phyloP scores from a whole-genome alignment of 2,329 filamentous ascomycete species.

The Fusarium protoensiforme region DNA sequence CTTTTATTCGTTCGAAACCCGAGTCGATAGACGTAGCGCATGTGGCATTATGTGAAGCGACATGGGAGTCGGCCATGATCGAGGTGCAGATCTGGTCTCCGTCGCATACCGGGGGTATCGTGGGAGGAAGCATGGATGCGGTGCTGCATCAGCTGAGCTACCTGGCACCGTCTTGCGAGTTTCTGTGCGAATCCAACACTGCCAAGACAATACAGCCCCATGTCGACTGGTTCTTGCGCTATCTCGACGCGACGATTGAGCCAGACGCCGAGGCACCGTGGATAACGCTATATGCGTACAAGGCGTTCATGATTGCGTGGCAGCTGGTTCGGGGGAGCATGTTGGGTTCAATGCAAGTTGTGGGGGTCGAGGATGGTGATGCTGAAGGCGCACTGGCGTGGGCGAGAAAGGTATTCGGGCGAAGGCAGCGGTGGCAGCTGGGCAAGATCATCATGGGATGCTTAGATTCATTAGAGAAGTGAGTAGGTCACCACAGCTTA shows the following conservation, averaged over 20 bases:
- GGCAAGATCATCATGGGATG: conserved; percentile 15
- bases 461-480: conserved; percentile 8
- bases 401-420: conserved; percentile 9
- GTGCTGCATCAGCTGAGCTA: conserved; percentile 47
- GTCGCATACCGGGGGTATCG: conserved; percentile 52
- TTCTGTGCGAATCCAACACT: conserved; percentile 46
- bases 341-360: conserved; percentile 43
- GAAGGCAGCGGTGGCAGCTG: conserved; percentile 8
- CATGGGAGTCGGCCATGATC: conserved; percentile 56
- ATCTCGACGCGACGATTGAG: conserved; percentile 43
- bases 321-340: conserved; percentile 47
- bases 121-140: conserved; percentile 50
- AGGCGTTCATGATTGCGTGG: conserved; percentile 54
- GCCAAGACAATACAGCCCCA: conserved; percentile 48
- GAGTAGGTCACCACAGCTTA: neutral
- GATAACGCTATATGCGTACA: conserved; percentile 53
- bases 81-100: conserved; percentile 56
- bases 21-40: conserved; percentile 6
- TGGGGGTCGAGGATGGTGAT: conserved; percentile 12
- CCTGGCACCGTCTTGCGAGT: conserved; percentile 44
- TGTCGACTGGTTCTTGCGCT: conserved; percentile 52
- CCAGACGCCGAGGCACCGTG: conserved; percentile 50
- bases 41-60: conserved; percentile 46
- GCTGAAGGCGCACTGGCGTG: neutral
- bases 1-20: conserved; percentile 14